Evolutionary conservation across 371 early-diverging fungal genomes (phyloP).

Genomic region (Quaeritorhiza haematococci): DNA sequence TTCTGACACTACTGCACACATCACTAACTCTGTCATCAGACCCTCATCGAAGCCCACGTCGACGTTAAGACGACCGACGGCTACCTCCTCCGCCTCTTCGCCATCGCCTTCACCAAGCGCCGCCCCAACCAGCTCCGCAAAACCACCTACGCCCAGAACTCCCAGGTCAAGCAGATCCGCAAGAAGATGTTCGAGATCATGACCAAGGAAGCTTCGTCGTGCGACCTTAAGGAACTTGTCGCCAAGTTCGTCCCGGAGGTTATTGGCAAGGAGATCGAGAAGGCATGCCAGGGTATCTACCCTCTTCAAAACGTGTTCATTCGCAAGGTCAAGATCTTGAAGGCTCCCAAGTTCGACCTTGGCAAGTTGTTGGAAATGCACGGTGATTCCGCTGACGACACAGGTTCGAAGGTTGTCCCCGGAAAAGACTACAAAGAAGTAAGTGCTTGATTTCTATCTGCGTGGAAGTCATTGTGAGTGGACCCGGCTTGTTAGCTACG

Average conservation of each 20-base stretch:
- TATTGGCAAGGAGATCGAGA: conserved; percentile 95
- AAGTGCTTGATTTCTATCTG: neutral
- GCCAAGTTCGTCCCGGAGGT: conserved; percentile 82
- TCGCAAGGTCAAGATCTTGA: conserved; percentile 99
- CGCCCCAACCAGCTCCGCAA: conserved; percentile 93
- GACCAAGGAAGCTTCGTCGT: conserved; percentile 79
- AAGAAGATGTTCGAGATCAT: conserved; percentile 99
- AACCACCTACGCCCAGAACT: conserved; percentile 96
- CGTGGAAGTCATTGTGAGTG: neutral
- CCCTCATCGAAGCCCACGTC: conserved; percentile 96
- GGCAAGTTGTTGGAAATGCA: conserved; percentile 96
- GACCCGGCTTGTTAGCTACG: conserved; percentile 1
- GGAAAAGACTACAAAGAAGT: conserved; percentile 43
- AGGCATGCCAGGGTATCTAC: conserved; percentile 96
- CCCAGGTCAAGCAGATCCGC: conserved; percentile 98
- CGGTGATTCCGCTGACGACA: conserved; percentile 68
- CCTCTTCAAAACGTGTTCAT: conserved; percentile 98
- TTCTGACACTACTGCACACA: neutral
- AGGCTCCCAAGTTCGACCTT: conserved; percentile 91
- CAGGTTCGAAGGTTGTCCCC: conserved; percentile 76
- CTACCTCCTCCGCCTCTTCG: conserved; percentile 96
- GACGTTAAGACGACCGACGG: conserved; percentile 99
- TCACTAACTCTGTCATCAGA: conserved; percentile 34
- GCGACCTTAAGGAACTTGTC: conserved; percentile 96
- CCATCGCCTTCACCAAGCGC: conserved; percentile 97